phyloP scores from a whole-genome alignment of 108 stramenopile species.

The Nitzschia sp. region DNA sequence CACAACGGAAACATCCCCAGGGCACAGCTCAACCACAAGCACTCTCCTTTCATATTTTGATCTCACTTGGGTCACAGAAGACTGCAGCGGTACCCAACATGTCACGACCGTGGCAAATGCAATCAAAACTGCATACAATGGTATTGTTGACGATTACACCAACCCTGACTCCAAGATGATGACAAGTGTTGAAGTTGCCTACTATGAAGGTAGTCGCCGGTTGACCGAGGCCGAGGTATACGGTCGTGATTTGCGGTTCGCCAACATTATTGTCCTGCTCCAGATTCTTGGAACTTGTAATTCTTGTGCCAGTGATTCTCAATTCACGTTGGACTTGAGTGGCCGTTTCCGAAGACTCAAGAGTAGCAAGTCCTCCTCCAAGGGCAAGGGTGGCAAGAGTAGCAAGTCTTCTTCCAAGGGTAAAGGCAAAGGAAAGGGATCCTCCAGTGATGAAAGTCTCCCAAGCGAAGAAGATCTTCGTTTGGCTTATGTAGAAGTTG shows the following conservation, averaged over 20 bases:
- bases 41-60: slow-evolving; percentile 9
- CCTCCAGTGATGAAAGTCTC: neutral
- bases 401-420: too few relatives aligned
- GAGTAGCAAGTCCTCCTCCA: too few relatives aligned
- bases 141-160: slow-evolving; percentile 3
- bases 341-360: neutral
- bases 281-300: slow-evolving; percentile 2
- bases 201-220: neutral
- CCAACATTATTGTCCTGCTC: neutral
- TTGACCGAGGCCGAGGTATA: neutral
- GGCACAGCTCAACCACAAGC: too few relatives aligned
- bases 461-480: slow-evolving; percentile 4
- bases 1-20: too few relatives aligned
- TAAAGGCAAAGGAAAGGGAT: too few relatives aligned
- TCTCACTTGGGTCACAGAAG: neutral
- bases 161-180: slow-evolving; percentile 1
- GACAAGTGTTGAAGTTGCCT: slow-evolving; percentile 10
- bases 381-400: too few relatives aligned
- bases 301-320: slow-evolving; percentile 1
- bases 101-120: neutral
- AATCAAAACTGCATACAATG: slow-evolving; percentile 9
- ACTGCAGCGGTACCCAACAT: neutral
- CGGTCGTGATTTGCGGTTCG: neutral
- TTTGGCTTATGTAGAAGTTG: neutral
- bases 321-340: slow-evolving; percentile 8